phyloP scores from a whole-genome alignment of 768 basidiomycete species.

The Auricularia cornea region DNA sequence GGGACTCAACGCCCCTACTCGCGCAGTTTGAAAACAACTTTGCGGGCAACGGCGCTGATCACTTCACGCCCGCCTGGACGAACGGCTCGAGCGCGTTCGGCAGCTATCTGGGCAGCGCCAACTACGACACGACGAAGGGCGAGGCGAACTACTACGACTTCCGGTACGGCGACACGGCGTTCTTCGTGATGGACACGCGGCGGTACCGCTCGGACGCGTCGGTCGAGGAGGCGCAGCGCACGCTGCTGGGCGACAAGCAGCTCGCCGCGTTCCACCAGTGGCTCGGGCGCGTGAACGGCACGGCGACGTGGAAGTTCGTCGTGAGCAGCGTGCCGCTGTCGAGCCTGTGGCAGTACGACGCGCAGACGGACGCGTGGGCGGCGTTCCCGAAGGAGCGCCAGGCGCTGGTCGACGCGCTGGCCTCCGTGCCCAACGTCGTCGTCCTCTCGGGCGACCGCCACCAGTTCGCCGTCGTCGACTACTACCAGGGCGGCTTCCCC shows the following conservation, averaged over 20 bases:
- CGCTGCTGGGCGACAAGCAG: constrained; percentile 66
- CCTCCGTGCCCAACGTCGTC: constrained; percentile 62
- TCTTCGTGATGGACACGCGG: constrained; percentile 73
- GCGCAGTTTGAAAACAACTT: constrained; percentile 62
- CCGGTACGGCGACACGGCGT: constrained; percentile 55
- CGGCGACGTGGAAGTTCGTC: constrained; percentile 71
- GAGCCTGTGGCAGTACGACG: constrained; percentile 59
- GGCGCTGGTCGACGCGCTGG: constrained; percentile 46
- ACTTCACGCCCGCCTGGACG: constrained; percentile 43
- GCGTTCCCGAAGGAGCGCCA: constrained; percentile 53
- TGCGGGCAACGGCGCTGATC: constrained; percentile 42
- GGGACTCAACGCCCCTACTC: too few relatives aligned
- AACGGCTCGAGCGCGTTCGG: constrained; percentile 53
- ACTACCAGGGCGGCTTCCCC: constrained; percentile 36
- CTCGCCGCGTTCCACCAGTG: constrained; percentile 53
- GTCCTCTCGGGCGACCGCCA: constrained; percentile 69
- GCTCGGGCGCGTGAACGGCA: constrained; percentile 59
- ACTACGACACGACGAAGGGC: constrained; percentile 42
- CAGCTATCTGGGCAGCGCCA: constrained; percentile 54
- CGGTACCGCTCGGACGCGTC: constrained; percentile 41
- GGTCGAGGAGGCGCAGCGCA: constrained; percentile 32
- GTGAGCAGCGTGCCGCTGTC: constrained; percentile 69
- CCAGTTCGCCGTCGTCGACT: constrained; percentile 69
- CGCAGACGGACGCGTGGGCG: constrained; percentile 61
- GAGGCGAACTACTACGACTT: constrained; percentile 49